Evolutionary conservation across 2,329 filamentous ascomycete genomes (phyloP).

Genomic region (Diaporthe destruens): DNA sequence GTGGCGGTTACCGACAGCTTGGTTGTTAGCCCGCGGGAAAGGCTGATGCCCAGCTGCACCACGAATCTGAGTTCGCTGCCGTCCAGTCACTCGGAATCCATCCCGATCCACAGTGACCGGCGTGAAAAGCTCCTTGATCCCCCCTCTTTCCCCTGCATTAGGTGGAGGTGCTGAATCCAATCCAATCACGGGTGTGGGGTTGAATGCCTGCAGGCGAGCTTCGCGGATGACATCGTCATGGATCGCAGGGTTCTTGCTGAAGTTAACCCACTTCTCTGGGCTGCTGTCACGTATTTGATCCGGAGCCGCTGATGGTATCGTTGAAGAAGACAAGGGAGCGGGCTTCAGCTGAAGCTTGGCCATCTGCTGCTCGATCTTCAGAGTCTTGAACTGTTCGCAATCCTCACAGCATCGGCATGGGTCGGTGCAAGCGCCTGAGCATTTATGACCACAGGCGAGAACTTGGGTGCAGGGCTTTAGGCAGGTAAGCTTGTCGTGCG

Average conservation of each 20-base stretch:
- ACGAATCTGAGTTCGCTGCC: neutral
- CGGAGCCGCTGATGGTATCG: neutral
- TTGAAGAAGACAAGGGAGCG: neutral
- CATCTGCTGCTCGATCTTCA: neutral
- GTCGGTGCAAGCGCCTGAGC: conserved; percentile 44
- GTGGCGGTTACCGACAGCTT: neutral
- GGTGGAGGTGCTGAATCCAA: neutral
- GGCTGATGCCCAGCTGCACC: fast-evolving
- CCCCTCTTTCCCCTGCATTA: no score
- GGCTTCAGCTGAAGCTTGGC: neutral
- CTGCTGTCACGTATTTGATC: neutral
- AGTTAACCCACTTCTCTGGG: conserved; percentile 14
- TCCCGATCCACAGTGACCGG: conserved; percentile 1
- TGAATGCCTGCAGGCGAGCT: neutral
- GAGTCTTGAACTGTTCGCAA: conserved; percentile 7
- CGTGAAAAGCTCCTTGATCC: conserved; percentile 29
- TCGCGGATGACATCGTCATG: conserved; percentile 31
- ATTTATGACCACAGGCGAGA: conserved; percentile 46
- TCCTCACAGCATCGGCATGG: conserved; percentile 33
- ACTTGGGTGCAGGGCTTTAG: conserved; percentile 42
- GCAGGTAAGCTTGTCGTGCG: conserved; percentile 45
- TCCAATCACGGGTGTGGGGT: neutral
- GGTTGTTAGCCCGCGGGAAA: neutral
- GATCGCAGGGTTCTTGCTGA: conserved; percentile 3
- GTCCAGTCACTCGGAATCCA: conserved; percentile 12